phyloP scores from a whole-genome alignment of 2,329 filamentous ascomycete genomes.

The Graphiopsis chlorocephala region DNA sequence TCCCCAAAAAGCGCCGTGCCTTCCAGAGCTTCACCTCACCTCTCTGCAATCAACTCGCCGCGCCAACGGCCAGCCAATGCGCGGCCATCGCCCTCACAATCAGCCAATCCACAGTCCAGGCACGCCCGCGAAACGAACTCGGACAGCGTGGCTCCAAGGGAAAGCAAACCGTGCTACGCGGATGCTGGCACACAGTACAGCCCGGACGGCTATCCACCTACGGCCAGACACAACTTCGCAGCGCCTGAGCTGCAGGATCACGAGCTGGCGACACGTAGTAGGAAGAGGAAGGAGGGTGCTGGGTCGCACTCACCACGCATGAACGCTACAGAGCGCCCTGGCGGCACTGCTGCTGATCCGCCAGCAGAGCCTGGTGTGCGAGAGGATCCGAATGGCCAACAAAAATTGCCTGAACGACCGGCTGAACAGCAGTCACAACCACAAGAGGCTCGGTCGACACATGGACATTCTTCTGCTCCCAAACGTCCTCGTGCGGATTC shows the following conservation, averaged over 20 bases:
- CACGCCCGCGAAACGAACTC: slow-evolving; percentile 13
- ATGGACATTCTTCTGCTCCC: slow-evolving; percentile 33
- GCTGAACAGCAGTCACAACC: slow-evolving; percentile 15
- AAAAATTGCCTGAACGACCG: slow-evolving; percentile 7
- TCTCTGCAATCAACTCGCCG: slow-evolving; percentile 9
- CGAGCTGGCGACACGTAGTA: slow-evolving; percentile 17
- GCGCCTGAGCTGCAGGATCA: slow-evolving; percentile 19
- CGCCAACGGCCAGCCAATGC: slow-evolving; percentile 15
- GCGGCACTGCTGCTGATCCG: slow-evolving; percentile 9
- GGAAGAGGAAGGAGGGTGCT: slow-evolving; percentile 29
- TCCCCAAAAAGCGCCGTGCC: not conserved
- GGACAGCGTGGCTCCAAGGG: slow-evolving; percentile 2
- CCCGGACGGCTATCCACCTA: slow-evolving; percentile 47
- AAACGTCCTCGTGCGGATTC: slow-evolving; percentile 46
- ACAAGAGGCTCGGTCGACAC: slow-evolving; percentile 31
- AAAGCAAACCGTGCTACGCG: slow-evolving; percentile 29
- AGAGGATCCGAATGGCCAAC: slow-evolving; percentile 5
- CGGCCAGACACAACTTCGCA: slow-evolving; percentile 31
- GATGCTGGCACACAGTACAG: slow-evolving; percentile 57
- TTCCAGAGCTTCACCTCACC: slow-evolving; percentile 3
- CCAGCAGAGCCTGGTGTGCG: slow-evolving; percentile 11
- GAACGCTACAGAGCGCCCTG: slow-evolving; percentile 14
- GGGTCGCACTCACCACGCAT: slow-evolving; percentile 19
- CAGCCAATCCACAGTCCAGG: not conserved
- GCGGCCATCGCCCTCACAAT: slow-evolving; percentile 2